Base-by-base conservation (phyloP, 1,284 basidiomycete genomes). In the Rhizoctonia solani region DNA sequence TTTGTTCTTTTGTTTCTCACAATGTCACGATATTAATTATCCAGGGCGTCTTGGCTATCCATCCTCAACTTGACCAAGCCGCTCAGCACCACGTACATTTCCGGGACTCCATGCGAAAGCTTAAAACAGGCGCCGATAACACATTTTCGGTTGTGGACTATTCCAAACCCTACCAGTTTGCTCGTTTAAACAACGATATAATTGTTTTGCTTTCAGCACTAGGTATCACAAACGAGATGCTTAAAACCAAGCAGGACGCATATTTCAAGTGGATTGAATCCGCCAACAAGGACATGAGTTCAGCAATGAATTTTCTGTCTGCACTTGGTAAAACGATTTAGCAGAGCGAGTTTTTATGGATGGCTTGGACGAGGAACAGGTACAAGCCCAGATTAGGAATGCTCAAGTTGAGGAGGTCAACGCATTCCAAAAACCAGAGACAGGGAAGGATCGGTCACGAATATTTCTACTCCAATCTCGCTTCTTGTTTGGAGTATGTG, bases 61-160 rank as follows among this genome's bases (percentile, higher is more conserved):
- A 87, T 70, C 85, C 84, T 0, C 75, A 80, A 14, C 75, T 87
- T 29, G 82, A 85, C 70, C 74, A 72, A 30, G 76, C 81, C 44
- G 79, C 77, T 55, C 72, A 77, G 49, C 77, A 81, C 55, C 76
- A 83, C 1, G 82, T 81, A 6, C 78, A 85, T 69, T 87, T 88
- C 72, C 80, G 85, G 16, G 81, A 82, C 67, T 87, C 86, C 73
- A 87, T 87, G 82, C 87, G 83, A 72, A 88, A 88, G 71, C 87
- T 88, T 74, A 79, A 74, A 11, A 81, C 84, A 0, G 83, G 79
- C 0, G 72, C 76, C 3, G 82, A 86, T 34, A 77, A 80, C 54
- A 85, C 84, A 0, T 87, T 88, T 74, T 87, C 86, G 0, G 83
- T 87, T 34, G 85, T 88, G 13, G 83, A 83, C 47, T 79, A 83